phyloP scores from a whole-genome alignment of 371 early-diverging fungal genomes.

The Conidiobolus incongruus region DNA sequence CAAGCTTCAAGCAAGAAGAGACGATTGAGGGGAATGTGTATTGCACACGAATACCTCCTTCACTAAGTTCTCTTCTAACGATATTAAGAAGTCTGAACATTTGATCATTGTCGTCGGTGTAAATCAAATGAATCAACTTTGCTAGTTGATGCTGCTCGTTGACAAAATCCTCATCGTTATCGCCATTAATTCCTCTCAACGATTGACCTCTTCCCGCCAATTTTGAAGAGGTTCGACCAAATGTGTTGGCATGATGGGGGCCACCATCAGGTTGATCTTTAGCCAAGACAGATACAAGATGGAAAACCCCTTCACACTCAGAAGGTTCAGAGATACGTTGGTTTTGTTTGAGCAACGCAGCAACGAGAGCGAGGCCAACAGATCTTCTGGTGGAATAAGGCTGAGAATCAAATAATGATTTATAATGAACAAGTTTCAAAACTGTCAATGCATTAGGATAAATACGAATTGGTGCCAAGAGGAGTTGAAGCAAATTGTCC shows the following conservation, averaged over 20 bases:
- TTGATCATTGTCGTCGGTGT: constrained; percentile 33
- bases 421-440: constrained; percentile 40
- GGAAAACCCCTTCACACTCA: constrained; percentile 60
- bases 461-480: constrained; percentile 46
- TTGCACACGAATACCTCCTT: constrained; percentile 63
- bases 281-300: constrained; percentile 52
- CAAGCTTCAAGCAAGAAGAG: constrained; percentile 42
- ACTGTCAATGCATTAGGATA: constrained; percentile 36
- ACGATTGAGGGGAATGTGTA: constrained; percentile 74
- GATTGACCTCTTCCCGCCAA: too few relatives aligned
- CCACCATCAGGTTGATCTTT: constrained; percentile 44
- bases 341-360: constrained; percentile 32
- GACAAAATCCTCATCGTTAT: constrained; percentile 28
- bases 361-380: constrained; percentile 52
- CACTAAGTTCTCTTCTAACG: constrained; percentile 57
- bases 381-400: constrained; percentile 54
- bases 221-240: constrained; percentile 9
- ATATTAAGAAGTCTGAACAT: constrained; percentile 36
- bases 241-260: constrained; percentile 4
- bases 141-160: constrained; percentile 72
- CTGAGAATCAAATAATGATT: constrained; percentile 52
- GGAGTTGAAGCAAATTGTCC: constrained; percentile 29
- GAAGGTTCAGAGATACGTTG: constrained; percentile 41
- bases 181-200: constrained; percentile 5
- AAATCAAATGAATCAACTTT: constrained; percentile 58